Evolutionary conservation across 345 rosid genomes (phyloP), one percentile per base, ranked within the genome.

Genomic region (Lagerstroemia speciosa): DNA sequence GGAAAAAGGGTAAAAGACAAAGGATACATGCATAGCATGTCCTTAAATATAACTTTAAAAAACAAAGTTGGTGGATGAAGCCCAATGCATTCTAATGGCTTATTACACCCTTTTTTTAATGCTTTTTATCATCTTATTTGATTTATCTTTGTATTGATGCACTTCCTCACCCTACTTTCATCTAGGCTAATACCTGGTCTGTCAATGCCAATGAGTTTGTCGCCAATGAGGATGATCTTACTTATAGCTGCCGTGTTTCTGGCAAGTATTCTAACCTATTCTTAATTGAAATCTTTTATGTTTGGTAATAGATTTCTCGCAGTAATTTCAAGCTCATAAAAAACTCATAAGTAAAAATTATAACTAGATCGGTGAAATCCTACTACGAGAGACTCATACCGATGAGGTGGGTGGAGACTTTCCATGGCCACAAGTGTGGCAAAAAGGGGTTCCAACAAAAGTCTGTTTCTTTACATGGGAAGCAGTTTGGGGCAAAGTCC

Each of bases 211-310:
- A 93, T 64, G 97, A 90, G 55, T 93, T 89, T 78, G 89, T 89
- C 30, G 91, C 96, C 48, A 95, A 90, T 76, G 98, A 93, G 77
- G 98, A 93, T 81, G 97, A 90, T 72, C 86, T 74, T 71, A 84
- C 89, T 69, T 93, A 87, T 75, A 90, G 89, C 74, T 90, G 92
- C 73, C 98, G 98, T 27, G 81, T 89, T 71, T 93, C 96, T 77
- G 97, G 98, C 87, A 77, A 70, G 88, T 57, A 68, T 72, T 58
- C 50, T 67, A 27, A 38, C 10, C 50, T 12, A 20, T 52, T 38
- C 9, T 29, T 38, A 27, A 9, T 37, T 32, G 31, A 31, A 29
- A 15, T 20, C 6, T 9, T 37, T 63, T 17, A 19, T 8, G 67
- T 64, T 64, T 34, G 30, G 30, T 7, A 53, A 53, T n/a, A 53